Conservation (phyloP, 306 rosid species). For the Glycyrrhiza uralensis region DNA sequence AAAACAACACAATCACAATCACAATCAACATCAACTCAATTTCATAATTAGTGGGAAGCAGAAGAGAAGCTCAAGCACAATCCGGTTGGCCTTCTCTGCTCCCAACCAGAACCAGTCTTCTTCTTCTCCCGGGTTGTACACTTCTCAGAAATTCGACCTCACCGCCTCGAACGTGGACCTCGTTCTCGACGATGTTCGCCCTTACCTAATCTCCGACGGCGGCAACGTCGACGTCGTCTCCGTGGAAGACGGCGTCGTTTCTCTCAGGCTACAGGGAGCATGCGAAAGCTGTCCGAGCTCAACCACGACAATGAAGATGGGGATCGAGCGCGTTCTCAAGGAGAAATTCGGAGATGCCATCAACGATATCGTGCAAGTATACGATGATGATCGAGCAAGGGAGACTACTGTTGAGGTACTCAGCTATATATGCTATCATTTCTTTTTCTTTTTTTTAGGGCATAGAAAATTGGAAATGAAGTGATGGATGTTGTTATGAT, state of each 20-base stretch:
- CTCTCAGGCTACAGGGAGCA: conserved; percentile 89
- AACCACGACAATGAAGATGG: conserved; percentile 94
- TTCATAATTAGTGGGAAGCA: background rate
- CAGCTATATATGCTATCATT: background rate
- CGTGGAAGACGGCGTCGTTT: conserved; percentile 73
- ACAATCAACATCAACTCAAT: background rate
- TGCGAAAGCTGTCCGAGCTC: conserved; percentile 97
- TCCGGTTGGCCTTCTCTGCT: conserved; percentile 39
- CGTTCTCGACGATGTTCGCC: conserved; percentile 90
- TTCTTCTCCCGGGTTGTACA: conserved; percentile 69
- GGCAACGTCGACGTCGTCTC: conserved; percentile 94
- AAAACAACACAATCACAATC: conserved; percentile 5
- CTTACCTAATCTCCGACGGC: conserved; percentile 89
- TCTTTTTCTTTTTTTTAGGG: background rate
- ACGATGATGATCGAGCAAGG: conserved; percentile 38
- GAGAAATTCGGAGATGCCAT: conserved; percentile 87
- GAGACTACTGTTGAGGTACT: conserved; percentile 72
- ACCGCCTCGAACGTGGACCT: conserved; percentile 69
- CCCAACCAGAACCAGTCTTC: conserved; percentile 31
- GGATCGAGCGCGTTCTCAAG: conserved; percentile 87
- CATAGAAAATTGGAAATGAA: background rate
- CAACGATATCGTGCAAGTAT: conserved; percentile 65
- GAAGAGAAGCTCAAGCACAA: background rate
- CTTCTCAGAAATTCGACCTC: conserved; percentile 71
- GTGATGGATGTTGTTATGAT: background rate